Percentiles rank a stretch among this genome's conserved stretches.
These are phyloP conservation scores for Saksenaea vasiformis DNA, from an alignment of 371 early-diverging fungal genomes.

Conservation along the genomic window DNA sequence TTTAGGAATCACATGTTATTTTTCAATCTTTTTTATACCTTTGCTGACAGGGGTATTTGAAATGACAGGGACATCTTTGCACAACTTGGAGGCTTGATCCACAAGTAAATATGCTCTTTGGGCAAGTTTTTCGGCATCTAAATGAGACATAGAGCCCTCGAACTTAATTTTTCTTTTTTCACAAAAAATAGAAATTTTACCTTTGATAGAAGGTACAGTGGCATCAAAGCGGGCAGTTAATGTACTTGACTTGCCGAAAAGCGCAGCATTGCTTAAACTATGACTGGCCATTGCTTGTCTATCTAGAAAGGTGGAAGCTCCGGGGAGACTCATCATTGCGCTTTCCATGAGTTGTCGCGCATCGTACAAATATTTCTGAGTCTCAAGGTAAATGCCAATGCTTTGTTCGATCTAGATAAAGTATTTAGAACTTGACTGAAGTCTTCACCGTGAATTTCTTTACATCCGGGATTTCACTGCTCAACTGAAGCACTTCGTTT, in stretches of 20 bases:
- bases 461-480: slow-evolving; percentile 36
- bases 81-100: slow-evolving; percentile 27
- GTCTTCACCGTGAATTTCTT: not conserved
- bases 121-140: slow-evolving; percentile 32
- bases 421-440: not conserved
- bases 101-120: slow-evolving; percentile 24
- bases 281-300: slow-evolving; percentile 34
- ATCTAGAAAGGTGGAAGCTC: slow-evolving; percentile 39
- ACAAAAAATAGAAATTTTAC: slow-evolving; percentile 1
- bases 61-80: slow-evolving; percentile 32
- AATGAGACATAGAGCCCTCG: not conserved
- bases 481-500: slow-evolving; percentile 36
- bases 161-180: not conserved
- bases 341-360: slow-evolving; percentile 42
- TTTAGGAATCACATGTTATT: not conserved
- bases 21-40: slow-evolving; percentile 8
- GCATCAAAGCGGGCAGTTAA: slow-evolving; percentile 7
- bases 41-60: slow-evolving; percentile 13
- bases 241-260: slow-evolving; percentile 13
- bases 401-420: slow-evolving; percentile 26
- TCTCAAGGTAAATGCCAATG: slow-evolving; percentile 24
- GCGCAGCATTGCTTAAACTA: slow-evolving; percentile 16
- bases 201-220: slow-evolving; percentile 12
- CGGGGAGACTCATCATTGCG: slow-evolving; percentile 49
- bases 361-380: slow-evolving; percentile 36